These are phyloP conservation scores for Russula griseocarnosa DNA, from an alignment of 768 basidiomycete species.

Conservation along the genomic window DNA sequence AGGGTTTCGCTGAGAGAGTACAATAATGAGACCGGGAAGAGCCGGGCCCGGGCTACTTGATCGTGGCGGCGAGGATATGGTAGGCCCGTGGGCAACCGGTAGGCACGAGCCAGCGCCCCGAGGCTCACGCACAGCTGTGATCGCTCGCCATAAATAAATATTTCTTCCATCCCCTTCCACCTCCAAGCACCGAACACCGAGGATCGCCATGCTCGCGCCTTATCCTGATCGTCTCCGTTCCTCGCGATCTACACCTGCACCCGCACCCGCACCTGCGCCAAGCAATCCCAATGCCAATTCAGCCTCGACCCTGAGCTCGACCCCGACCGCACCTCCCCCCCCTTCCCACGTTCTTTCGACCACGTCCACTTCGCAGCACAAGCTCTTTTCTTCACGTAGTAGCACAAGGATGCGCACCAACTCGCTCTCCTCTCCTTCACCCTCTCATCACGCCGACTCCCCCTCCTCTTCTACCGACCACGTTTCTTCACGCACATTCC, in stretches of 20 bases:
- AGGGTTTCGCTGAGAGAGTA: background rate
- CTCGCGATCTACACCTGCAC: background rate
- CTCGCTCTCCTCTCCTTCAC: conserved; percentile 12
- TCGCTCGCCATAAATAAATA: background rate
- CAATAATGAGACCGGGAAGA: background rate
- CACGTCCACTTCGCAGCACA: background rate
- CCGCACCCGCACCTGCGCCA: background rate
- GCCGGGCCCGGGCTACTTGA: background rate
- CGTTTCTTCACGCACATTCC: background rate
- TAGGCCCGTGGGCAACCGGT: too few species aligned
- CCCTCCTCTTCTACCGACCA: background rate
- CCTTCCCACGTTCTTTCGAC: background rate
- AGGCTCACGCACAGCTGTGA: background rate
- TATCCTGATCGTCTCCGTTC: conserved; percentile 22
- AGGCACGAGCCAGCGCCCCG: background rate
- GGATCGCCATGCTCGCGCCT: conserved; percentile 16
- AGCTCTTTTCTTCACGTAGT: conserved; percentile 7
- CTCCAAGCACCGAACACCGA: background rate
- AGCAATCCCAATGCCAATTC: background rate
- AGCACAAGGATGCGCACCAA: conserved; percentile 20
- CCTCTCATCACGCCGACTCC: background rate
- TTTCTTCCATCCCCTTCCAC: background rate
- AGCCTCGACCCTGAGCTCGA: background rate
- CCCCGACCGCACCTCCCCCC: background rate
- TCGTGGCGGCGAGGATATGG: too few species aligned